These are phyloP conservation scores for Soucietia sequanensis DNA, from an alignment of 805 yeast genomes.

Conservation along the genomic window DNA sequence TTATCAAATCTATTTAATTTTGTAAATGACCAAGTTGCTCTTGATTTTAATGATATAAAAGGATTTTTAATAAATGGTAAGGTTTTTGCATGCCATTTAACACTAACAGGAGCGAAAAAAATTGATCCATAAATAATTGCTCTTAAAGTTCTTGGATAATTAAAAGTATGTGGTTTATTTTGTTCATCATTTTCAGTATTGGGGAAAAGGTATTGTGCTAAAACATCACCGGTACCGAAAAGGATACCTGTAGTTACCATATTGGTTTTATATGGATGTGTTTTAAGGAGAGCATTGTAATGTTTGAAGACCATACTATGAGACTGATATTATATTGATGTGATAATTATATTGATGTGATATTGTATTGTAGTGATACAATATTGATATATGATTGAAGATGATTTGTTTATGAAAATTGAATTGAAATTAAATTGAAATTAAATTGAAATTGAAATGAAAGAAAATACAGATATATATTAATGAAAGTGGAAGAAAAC, in stretches of 20 bases:
- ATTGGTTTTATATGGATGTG: constrained; percentile 53
- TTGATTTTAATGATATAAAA: constrained; percentile 19
- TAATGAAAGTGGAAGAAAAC: too few relatives aligned
- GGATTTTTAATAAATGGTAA: constrained; percentile 37
- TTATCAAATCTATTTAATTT: constrained; percentile 16
- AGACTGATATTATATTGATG: too few relatives aligned
- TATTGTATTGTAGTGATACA: constrained; percentile 2
- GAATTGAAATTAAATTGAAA: too few relatives aligned
- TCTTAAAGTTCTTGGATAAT: constrained; percentile 30
- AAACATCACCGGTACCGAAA: constrained; percentile 41
- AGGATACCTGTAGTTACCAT: constrained; percentile 51
- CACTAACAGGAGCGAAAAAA: constrained; percentile 40
- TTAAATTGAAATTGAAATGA: too few relatives aligned
- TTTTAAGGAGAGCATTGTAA: constrained; percentile 30
- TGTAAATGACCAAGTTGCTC: constrained; percentile 10
- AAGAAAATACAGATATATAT: too few relatives aligned
- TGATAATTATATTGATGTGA: too few relatives aligned
- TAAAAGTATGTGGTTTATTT: constrained; percentile 11
- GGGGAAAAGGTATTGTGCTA: constrained; percentile 42
- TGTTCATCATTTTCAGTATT: constrained; percentile 20
- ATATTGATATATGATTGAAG: too few relatives aligned
- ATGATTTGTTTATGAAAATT: too few relatives aligned
- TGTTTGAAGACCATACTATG: constrained; percentile 6
- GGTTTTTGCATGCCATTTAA: constrained; percentile 37
- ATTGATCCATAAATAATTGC: constrained; percentile 38